phyloP scores from a whole-genome alignment of 1,284 basidiomycete genomes.

The Rhodotorula glutinis region DNA sequence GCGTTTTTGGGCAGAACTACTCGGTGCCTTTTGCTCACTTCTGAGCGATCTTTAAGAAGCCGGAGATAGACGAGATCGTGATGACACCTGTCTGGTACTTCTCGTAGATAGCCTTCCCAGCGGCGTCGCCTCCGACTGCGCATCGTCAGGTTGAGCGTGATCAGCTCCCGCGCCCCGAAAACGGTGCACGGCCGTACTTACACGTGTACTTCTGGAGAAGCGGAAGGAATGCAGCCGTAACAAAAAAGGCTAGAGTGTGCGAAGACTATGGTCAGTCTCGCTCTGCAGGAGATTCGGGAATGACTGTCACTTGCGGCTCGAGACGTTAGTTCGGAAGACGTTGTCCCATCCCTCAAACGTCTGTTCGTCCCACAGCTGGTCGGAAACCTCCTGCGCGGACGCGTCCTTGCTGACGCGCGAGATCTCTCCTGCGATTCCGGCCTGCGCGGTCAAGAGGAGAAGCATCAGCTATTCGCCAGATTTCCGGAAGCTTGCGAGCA shows the following conservation, averaged over 20 bases:
- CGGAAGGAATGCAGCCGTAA: constrained; percentile 69
- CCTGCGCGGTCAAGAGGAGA: constrained; percentile 49
- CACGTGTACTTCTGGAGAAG: constrained; percentile 58
- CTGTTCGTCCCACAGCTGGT: constrained; percentile 60
- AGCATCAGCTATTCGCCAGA: background rate
- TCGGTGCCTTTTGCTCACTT: constrained; percentile 43
- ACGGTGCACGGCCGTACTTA: background rate
- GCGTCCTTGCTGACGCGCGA: constrained; percentile 57
- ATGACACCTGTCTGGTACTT: constrained; percentile 57
- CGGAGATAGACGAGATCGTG: constrained; percentile 72
- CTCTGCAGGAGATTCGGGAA: background rate
- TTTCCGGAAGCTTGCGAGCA: too few species aligned
- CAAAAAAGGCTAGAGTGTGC: constrained; percentile 57
- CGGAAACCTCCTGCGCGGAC: constrained; percentile 47
- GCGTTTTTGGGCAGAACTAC: constrained; percentile 42
- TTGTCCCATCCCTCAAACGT: constrained; percentile 63
- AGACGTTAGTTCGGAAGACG: constrained; percentile 51
- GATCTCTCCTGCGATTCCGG: constrained; percentile 49
- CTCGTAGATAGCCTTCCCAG: constrained; percentile 54
- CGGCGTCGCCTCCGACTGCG: constrained; percentile 10
- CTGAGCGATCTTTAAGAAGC: constrained; percentile 64
- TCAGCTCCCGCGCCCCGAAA: too few species aligned
- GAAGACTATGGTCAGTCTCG: background rate
- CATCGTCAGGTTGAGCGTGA: background rate
- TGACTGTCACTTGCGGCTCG: constrained; percentile 16